Percentiles rank a stretch among this genome's conserved stretches.
Conservation (phyloP, 305 asterid species). For the Solanum hybrid region DNA sequence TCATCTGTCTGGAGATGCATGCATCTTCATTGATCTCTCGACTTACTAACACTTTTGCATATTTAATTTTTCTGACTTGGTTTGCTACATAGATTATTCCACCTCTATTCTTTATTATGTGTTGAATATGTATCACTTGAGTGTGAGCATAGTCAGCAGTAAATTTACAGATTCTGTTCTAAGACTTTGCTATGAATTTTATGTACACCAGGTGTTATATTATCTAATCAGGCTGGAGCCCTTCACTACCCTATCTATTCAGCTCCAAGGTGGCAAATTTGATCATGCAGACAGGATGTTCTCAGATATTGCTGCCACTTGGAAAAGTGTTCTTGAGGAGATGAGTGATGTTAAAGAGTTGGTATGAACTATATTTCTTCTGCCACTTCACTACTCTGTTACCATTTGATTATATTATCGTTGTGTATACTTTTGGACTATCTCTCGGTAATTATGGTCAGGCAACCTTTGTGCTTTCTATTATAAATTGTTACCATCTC, state of each 20-base stretch:
- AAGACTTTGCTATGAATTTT: constrained; percentile 10
- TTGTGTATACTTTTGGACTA: not conserved
- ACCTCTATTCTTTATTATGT: not conserved
- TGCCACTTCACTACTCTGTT: not conserved
- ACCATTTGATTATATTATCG: not conserved
- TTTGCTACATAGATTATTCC: not conserved
- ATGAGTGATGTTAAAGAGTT: constrained; percentile 97
- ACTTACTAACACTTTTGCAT: not conserved
- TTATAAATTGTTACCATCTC: not conserved
- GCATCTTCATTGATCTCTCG: not conserved
- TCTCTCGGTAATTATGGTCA: not conserved
- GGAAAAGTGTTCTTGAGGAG: constrained; percentile 98
- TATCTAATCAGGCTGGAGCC: constrained; percentile 94
- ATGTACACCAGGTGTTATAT: constrained; percentile 67
- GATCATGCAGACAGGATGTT: constrained; percentile 99
- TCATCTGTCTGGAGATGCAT: not conserved
- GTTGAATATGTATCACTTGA: not conserved
- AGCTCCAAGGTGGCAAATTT: constrained; percentile 97
- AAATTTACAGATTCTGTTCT: not conserved
- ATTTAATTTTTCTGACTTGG: not conserved
- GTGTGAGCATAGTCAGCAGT: not conserved
- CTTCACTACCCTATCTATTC: constrained; percentile 91
- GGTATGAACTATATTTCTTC: constrained; percentile 36
- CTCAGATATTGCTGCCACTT: constrained; percentile 80
- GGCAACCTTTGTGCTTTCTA: not conserved